phyloP scores from a whole-genome alignment of 148 eudicot genomes.

The Cornus controversa region DNA sequence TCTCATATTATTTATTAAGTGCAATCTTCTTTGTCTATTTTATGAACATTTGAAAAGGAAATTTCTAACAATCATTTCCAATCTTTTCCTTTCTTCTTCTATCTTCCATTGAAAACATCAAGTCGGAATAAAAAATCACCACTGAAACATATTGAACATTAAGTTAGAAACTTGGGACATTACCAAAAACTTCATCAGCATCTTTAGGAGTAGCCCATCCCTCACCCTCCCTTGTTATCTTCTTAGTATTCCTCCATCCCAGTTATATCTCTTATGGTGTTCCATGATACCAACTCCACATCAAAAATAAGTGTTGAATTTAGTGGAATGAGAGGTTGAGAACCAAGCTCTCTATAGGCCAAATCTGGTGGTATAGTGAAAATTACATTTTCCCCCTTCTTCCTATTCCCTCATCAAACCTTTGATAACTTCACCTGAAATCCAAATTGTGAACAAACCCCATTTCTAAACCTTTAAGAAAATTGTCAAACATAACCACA shows the following conservation, averaged over 20 bases:
- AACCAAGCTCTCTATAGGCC: constrained; percentile 58
- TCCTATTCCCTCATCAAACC: constrained; percentile 75
- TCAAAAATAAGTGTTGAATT: constrained; percentile 54
- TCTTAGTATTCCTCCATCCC: constrained; percentile 68
- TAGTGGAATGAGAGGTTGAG: constrained; percentile 54
- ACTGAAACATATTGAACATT: no score
- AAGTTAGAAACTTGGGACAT: no score
- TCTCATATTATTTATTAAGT: no score
- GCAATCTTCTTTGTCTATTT: no score
- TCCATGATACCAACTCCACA: constrained; percentile 61
- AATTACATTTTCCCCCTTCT: constrained; percentile 60
- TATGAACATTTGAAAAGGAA: no score
- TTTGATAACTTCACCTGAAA: constrained; percentile 51
- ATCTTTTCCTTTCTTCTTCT: no score
- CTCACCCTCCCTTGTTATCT: constrained; percentile 47
- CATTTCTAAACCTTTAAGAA: no score
- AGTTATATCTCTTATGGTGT: constrained; percentile 43
- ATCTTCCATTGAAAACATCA: no score
- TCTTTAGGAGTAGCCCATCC: constrained; percentile 62
- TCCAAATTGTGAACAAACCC: background rate
- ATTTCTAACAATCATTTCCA: no score
- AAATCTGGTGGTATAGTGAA: constrained; percentile 52
- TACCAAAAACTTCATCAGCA: constrained; percentile 58
- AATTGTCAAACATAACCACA: background rate
- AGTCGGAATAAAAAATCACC: no score